Conservation (phyloP, 2,329 filamentous ascomycete species). For the Penicillium sclerotiorum region DNA sequence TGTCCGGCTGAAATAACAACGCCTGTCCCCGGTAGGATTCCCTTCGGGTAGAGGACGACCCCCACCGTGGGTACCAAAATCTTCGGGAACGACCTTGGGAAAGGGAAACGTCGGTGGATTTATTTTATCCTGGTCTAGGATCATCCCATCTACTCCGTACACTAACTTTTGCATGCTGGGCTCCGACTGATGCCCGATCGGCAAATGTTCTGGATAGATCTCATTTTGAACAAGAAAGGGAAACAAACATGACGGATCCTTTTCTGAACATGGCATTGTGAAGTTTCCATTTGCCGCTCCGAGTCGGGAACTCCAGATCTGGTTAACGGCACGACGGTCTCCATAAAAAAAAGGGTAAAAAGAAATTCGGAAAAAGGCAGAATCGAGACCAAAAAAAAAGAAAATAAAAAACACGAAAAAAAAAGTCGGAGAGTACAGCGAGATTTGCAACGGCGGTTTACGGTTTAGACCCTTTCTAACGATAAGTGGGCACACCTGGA, state of each 20-base stretch:
- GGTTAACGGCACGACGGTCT: slow-evolving; percentile 16
- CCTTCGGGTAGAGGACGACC: not conserved
- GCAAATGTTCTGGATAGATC: slow-evolving; percentile 16
- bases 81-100: not conserved
- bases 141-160: slow-evolving; percentile 7
- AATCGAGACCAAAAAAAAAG: not conserved
- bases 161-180: not conserved
- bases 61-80: not conserved
- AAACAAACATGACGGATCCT: slow-evolving; percentile 5
- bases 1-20: slow-evolving; percentile 8
- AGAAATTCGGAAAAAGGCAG: too few relatives aligned
- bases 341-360: too few relatives aligned
- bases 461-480: not conserved
- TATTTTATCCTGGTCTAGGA: slow-evolving; percentile 5
- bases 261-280: slow-evolving; percentile 19
- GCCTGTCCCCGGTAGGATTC: not conserved
- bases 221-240: not conserved
- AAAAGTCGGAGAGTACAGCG: slow-evolving; percentile 11
- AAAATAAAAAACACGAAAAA: slow-evolving; percentile 1
- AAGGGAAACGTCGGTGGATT: not conserved
- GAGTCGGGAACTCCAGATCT: slow-evolving; percentile 25
- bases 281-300: slow-evolving; percentile 12
- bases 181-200: slow-evolving; percentile 21
- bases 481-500: not conserved
- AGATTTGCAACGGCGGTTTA: slow-evolving; percentile 4